Percentiles rank a stretch among this genome's conserved stretches.
Evolutionary conservation across 352 stramenopile species (phyloP).

Genomic region (Phytophthora constricta): DNA sequence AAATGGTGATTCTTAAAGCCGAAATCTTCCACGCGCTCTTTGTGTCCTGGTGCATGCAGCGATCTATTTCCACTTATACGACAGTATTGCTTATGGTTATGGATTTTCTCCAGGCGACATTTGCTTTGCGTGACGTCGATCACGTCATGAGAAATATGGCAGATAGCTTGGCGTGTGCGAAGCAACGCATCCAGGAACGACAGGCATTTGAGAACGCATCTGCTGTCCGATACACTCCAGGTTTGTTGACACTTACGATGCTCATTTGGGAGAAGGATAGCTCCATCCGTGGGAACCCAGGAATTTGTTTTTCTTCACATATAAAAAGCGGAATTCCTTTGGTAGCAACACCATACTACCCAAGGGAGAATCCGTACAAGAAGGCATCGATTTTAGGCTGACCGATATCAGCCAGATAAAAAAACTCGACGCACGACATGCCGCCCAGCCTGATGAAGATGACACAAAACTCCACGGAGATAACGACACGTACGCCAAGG

Average conservation of each 20-base stretch:
- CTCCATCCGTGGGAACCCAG: background rate
- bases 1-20: conserved; percentile 36
- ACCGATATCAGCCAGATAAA: background rate
- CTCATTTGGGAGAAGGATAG: conserved; percentile 24
- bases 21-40: conserved; percentile 38
- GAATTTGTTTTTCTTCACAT: conserved; percentile 4
- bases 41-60: conserved; percentile 36
- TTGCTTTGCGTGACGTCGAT: conserved; percentile 15
- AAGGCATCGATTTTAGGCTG: background rate
- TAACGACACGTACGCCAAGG: background rate
- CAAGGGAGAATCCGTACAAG: background rate
- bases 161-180: background rate
- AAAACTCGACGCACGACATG: background rate
- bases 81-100: conserved; percentile 30
- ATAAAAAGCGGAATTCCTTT: background rate
- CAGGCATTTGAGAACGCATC: background rate
- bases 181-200: background rate
- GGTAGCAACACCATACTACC: background rate
- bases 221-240: background rate
- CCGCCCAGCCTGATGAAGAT: background rate
- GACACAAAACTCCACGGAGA: background rate
- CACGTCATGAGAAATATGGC: conserved; percentile 5
- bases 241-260: conserved; percentile 15
- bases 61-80: conserved; percentile 19
- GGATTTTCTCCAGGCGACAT: conserved; percentile 20